These are phyloP conservation scores for Penicillium hordei DNA, from an alignment of 2,329 filamentous ascomycete genomes.

Conservation along the genomic window DNA sequence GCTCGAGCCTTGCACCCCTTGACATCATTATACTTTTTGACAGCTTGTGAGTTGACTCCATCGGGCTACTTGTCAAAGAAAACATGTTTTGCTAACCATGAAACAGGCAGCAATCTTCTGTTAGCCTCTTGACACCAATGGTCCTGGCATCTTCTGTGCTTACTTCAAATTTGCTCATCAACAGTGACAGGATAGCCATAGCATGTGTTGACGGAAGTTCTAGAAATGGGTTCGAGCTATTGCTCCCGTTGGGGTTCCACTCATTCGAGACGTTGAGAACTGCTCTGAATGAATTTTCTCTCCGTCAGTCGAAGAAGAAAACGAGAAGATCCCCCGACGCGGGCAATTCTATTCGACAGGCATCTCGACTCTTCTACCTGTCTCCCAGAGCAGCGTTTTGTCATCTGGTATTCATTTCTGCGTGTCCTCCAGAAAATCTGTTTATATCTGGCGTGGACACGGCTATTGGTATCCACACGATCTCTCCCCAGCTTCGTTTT, in stretches of 20 bases:
- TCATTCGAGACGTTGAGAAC: conserved; percentile 19
- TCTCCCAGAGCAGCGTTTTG: conserved; percentile 29
- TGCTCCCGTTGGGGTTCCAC: conserved; percentile 30
- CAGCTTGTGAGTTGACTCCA: conserved; percentile 30
- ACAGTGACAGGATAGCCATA: conserved; percentile 29
- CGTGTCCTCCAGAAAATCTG: conserved; percentile 18
- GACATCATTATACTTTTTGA: conserved; percentile 40
- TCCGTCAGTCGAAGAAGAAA: conserved; percentile 13
- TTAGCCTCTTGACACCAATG: conserved; percentile 22
- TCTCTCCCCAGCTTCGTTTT: conserved; percentile 30
- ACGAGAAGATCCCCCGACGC: conserved; percentile 10
- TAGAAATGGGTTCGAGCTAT: conserved; percentile 22
- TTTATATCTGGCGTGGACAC: conserved; percentile 23
- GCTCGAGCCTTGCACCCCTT: conserved; percentile 28
- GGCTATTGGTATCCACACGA: conserved; percentile 35
- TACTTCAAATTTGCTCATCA: conserved; percentile 23
- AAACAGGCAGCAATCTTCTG: conserved; percentile 17
- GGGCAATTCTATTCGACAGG: conserved; percentile 25
- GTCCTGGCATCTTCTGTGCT: conserved; percentile 25
- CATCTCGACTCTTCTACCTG: conserved; percentile 25
- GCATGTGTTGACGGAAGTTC: conserved; percentile 24
- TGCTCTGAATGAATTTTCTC: conserved; percentile 23
- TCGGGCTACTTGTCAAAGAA: background rate
- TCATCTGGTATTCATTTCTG: conserved; percentile 37
- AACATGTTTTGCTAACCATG: background rate